phyloP scores from a whole-genome alignment of 1,284 basidiomycete species.

The Cryptococcus hybrid region DNA sequence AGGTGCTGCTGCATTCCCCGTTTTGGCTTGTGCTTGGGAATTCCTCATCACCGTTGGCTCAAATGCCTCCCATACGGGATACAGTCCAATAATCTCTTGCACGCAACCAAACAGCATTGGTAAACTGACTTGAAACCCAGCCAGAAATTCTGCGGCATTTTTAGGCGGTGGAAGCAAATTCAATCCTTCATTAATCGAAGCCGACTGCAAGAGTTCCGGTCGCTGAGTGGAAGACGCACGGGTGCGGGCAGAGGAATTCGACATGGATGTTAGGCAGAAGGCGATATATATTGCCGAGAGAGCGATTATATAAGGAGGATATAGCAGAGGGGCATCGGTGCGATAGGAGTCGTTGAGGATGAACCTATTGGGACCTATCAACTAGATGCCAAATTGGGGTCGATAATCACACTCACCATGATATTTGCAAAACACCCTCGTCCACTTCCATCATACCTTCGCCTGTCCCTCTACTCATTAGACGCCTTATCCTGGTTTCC shows the following conservation, averaged over 20 bases:
- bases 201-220: slow-evolving; percentile 52
- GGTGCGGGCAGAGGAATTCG: slow-evolving; percentile 38
- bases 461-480: slow-evolving; percentile 46
- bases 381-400: neutral
- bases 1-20: slow-evolving; percentile 57
- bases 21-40: neutral
- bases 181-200: slow-evolving; percentile 37
- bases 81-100: slow-evolving; percentile 87
- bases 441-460: slow-evolving; percentile 52
- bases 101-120: slow-evolving; percentile 78
- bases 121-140: slow-evolving; percentile 79
- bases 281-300: slow-evolving; percentile 86
- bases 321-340: slow-evolving; percentile 81
- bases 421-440: slow-evolving; percentile 52
- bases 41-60: slow-evolving; percentile 26
- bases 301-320: slow-evolving; percentile 92
- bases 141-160: slow-evolving; percentile 63
- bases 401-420: slow-evolving; percentile 44
- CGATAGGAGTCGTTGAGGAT: slow-evolving; percentile 96
- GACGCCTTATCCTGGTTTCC: slow-evolving; percentile 32
- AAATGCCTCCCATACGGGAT: slow-evolving; percentile 80
- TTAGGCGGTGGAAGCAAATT: slow-evolving; percentile 33
- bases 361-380: slow-evolving; percentile 60
- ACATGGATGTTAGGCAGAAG: slow-evolving; percentile 52
- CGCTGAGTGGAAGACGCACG: slow-evolving; percentile 48